These are phyloP conservation scores for Panicum virgatum DNA, from an alignment of 202 grass and related monocot genomes.

Conservation along the genomic window DNA sequence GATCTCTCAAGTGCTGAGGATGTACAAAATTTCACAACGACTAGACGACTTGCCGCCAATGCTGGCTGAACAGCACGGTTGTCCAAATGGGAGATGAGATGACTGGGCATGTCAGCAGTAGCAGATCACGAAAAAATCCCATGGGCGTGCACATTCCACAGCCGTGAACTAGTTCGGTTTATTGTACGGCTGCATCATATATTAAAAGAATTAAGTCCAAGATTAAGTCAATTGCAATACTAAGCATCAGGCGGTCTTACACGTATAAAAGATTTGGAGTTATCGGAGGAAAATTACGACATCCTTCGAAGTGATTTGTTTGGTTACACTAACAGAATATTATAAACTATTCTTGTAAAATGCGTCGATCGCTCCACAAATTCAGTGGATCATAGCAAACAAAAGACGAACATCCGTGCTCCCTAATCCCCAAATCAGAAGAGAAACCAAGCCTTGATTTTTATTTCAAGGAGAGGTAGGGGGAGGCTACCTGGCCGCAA, in stretches of 20 bases:
- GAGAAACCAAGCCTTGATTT: background rate
- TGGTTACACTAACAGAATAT: too few species aligned
- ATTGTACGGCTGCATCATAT: background rate
- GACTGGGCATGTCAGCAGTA: constrained; percentile 2
- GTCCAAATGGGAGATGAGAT: constrained; percentile 21
- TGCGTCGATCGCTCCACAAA: too few species aligned
- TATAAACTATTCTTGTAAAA: background rate
- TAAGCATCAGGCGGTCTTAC: too few species aligned
- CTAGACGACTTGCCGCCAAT: background rate
- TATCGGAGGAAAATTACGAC: background rate
- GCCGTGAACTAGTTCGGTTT: background rate
- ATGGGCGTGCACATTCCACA: background rate
- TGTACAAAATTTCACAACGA: constrained; percentile 37
- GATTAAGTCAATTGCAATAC: background rate
- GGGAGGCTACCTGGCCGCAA: background rate
- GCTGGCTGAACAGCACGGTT: background rate
- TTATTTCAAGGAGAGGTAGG: background rate
- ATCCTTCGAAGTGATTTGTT: too few species aligned
- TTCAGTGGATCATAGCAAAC: background rate
- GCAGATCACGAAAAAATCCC: background rate
- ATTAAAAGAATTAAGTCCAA: background rate
- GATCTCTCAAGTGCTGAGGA: constrained; percentile 23
- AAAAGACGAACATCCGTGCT: background rate
- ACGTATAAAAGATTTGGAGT: background rate
- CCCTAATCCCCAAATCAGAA: background rate